A percentile compares a stretch with the other conserved stretches of the same genome.
phyloP scores from a whole-genome alignment of 208 protist genomes.

The Strigomonas oncopelti region DNA sequence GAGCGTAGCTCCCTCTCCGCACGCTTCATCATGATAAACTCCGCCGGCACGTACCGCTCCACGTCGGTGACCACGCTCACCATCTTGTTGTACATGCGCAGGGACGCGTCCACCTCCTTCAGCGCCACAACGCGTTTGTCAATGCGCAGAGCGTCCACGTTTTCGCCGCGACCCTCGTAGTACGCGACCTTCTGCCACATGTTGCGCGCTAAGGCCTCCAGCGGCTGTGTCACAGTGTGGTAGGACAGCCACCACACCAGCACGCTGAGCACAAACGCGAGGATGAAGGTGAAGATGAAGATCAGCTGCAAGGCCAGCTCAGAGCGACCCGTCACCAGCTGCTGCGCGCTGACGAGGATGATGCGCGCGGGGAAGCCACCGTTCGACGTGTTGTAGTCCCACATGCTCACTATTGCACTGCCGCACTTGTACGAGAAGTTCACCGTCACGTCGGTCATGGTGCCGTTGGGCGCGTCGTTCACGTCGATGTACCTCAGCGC shows the following conservation, averaged over 20 bases:
- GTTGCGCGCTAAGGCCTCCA: background rate
- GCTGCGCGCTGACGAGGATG: background rate
- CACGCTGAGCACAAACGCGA: background rate
- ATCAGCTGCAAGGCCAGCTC: background rate
- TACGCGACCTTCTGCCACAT: background rate
- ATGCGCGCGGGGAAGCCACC: background rate
- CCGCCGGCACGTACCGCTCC: background rate
- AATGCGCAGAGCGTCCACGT: background rate
- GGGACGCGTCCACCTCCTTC: background rate
- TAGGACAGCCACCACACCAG: background rate
- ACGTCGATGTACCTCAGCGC: background rate
- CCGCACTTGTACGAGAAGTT: background rate
- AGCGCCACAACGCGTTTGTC: background rate
- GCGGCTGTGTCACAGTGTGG: background rate
- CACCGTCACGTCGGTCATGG: background rate
- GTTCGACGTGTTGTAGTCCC: background rate
- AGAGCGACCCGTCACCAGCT: background rate
- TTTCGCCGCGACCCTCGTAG: background rate
- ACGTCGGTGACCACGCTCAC: background rate
- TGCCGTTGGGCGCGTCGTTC: background rate
- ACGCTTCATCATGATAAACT: background rate
- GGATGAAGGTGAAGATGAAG: background rate
- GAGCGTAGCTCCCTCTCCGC: background rate
- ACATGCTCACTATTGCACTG: background rate
- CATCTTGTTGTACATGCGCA: background rate